These are phyloP conservation scores for Isabelozyma rhagii DNA, from an alignment of 805 yeast genomes.

Conservation along the genomic window DNA sequence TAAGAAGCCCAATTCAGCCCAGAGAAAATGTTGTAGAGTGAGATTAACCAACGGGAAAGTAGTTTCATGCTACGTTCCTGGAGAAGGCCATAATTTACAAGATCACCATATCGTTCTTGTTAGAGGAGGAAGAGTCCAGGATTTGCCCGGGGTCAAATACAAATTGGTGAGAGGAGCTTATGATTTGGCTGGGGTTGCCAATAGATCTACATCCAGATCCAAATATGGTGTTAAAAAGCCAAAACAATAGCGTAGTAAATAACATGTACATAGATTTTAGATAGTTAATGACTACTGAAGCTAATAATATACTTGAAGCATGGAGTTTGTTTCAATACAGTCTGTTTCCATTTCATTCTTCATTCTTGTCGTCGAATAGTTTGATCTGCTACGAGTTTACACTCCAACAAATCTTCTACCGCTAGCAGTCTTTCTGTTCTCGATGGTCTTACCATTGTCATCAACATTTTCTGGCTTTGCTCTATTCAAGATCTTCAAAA, in stretches of 20 bases:
- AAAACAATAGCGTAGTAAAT: conserved; percentile 17
- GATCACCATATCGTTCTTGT: conserved; percentile 95
- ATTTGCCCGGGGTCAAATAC: conserved; percentile 97
- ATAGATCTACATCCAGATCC: conserved; percentile 83
- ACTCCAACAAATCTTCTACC: conserved; percentile 59
- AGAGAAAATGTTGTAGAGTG: conserved; percentile 95
- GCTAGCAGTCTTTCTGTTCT: conserved; percentile 63
- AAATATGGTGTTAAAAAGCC: conserved; percentile 93
- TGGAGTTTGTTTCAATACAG: not conserved
- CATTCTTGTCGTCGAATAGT: not conserved
- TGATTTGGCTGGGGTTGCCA: conserved; percentile 93
- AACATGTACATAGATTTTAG: too few species aligned
- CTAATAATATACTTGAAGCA: not conserved
- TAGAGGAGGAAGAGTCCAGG: conserved; percentile 98
- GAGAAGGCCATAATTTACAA: conserved; percentile 97
- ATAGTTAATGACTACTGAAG: too few species aligned
- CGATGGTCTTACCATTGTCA: conserved; percentile 50
- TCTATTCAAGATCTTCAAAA: conserved; percentile 90
- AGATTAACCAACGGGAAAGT: conserved; percentile 86
- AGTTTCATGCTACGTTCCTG: conserved; percentile 91
- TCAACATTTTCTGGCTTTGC: conserved; percentile 92
- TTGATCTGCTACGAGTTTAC: not conserved
- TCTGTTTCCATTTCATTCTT: too few species aligned
- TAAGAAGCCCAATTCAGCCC: conserved; percentile 97
- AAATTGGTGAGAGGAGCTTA: conserved; percentile 89